These are phyloP conservation scores for Naganishia liquefaciens DNA, from an alignment of 1,284 basidiomycete genomes.

Conservation along the genomic window DNA sequence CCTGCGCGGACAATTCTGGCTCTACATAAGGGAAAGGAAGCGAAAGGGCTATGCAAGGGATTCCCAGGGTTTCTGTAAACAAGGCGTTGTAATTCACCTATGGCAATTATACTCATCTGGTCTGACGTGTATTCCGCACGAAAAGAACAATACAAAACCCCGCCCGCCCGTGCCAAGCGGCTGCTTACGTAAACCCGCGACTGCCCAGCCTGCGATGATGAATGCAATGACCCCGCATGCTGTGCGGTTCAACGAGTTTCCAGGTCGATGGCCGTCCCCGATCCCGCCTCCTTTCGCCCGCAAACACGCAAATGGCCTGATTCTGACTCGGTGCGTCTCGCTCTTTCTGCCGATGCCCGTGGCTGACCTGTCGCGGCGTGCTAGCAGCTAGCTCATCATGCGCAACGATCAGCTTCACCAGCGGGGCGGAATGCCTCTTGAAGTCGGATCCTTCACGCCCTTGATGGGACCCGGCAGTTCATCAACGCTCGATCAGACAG, in stretches of 20 bases:
- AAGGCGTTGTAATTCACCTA: background rate
- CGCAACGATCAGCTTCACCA: constrained; percentile 4
- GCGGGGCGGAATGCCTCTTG: constrained; percentile 19
- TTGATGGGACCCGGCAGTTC: background rate
- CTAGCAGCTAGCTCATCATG: constrained; percentile 13
- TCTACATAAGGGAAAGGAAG: constrained; percentile 17
- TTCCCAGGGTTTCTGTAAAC: background rate
- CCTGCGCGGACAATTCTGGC: constrained; percentile 48
- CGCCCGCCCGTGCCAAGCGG: no score
- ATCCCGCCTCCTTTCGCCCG: background rate
- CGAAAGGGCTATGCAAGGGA: background rate
- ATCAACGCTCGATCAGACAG: constrained; percentile 5
- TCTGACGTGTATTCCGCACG: background rate
- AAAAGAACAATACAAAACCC: no score
- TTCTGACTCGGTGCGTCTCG: background rate
- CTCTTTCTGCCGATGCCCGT: background rate
- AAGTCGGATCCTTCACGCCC: constrained; percentile 1
- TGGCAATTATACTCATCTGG: background rate
- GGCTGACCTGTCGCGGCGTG: no score
- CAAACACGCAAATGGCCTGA: background rate
- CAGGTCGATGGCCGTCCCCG: background rate
- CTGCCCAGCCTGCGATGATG: background rate
- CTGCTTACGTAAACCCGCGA: constrained; percentile 6
- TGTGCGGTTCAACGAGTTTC: constrained; percentile 9
- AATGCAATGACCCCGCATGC: background rate